Evolutionary conservation across 2,329 filamentous ascomycete genomes (phyloP).

Genomic region (Apiospora marii): DNA sequence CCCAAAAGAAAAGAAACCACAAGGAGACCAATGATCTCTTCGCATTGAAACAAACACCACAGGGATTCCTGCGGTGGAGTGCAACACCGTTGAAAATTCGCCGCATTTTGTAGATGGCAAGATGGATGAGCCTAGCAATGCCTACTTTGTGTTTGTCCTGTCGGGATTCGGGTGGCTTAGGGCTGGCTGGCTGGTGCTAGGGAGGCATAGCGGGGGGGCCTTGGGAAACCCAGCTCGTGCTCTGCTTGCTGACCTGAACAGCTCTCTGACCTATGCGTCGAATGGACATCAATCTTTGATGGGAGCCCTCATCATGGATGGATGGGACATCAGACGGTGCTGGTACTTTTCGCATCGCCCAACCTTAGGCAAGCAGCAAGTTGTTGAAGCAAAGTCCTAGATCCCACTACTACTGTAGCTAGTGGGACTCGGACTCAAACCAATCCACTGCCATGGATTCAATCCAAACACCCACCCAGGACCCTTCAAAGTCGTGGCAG

Average conservation of each 20-base stretch:
- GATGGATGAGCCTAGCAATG: constrained; percentile 9
- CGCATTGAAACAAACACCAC: background rate
- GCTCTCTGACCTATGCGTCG: background rate
- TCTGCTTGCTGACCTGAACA: background rate
- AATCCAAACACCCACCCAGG: background rate
- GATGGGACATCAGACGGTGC: background rate
- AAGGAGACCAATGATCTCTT: background rate
- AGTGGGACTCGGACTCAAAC: constrained; percentile 11
- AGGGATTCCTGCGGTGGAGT: background rate
- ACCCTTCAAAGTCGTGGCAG: constrained; percentile 18
- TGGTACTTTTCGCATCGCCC: background rate
- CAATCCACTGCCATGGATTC: constrained; percentile 5
- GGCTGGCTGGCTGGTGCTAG: constrained; percentile 12
- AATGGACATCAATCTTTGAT: background rate
- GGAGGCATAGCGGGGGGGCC: background rate
- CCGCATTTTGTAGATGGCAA: background rate
- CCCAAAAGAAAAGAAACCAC: background rate
- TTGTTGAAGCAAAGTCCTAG: background rate
- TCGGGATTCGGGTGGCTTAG: constrained; percentile 15
- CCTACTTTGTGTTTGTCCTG: background rate
- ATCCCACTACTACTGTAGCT: background rate
- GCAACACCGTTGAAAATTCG: background rate
- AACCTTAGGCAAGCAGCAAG: background rate
- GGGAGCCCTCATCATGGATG: background rate
- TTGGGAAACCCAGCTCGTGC: background rate